These are phyloP conservation scores for Mucor mucedo DNA, from an alignment of 371 early-diverging fungal genomes.

Conservation along the genomic window DNA sequence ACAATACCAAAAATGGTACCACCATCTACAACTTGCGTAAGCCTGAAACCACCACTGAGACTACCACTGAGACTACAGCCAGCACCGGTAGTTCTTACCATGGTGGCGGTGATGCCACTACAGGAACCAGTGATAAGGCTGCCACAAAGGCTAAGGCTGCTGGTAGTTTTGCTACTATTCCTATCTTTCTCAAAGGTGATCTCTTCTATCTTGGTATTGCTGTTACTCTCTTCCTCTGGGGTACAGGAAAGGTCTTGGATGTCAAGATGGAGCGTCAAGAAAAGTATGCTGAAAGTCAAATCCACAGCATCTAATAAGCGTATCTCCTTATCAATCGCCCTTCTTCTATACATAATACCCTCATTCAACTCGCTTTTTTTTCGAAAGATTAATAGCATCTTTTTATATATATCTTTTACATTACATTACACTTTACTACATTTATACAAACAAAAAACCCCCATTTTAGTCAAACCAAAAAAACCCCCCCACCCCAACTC, in stretches of 20 bases:
- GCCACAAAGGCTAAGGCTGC: constrained; percentile 8
- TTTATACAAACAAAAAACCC: not conserved
- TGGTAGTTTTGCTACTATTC: constrained; percentile 16
- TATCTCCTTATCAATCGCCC: not conserved
- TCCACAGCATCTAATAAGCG: constrained; percentile 17
- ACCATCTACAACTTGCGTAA: too few species aligned
- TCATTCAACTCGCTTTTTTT: not conserved
- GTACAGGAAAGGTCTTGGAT: constrained; percentile 32
- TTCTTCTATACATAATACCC: constrained; percentile 1
- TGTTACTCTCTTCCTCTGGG: constrained; percentile 30
- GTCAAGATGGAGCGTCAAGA: constrained; percentile 30
- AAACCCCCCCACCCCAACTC: constrained; percentile 2
- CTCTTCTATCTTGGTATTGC: constrained; percentile 29
- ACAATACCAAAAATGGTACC: too few species aligned
- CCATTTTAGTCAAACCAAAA: not conserved
- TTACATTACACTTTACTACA: not conserved
- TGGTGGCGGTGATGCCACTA: not conserved
- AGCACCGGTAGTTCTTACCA: too few species aligned
- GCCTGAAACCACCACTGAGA: too few species aligned
- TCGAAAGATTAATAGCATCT: not conserved
- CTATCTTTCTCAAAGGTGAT: constrained; percentile 25
- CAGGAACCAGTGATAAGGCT: not conserved
- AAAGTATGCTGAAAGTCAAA: constrained; percentile 28
- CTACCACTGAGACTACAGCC: not conserved
- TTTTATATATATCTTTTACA: not conserved